These are phyloP conservation scores for Russula emetica DNA, from an alignment of 768 basidiomycete species.

Conservation along the genomic window DNA sequence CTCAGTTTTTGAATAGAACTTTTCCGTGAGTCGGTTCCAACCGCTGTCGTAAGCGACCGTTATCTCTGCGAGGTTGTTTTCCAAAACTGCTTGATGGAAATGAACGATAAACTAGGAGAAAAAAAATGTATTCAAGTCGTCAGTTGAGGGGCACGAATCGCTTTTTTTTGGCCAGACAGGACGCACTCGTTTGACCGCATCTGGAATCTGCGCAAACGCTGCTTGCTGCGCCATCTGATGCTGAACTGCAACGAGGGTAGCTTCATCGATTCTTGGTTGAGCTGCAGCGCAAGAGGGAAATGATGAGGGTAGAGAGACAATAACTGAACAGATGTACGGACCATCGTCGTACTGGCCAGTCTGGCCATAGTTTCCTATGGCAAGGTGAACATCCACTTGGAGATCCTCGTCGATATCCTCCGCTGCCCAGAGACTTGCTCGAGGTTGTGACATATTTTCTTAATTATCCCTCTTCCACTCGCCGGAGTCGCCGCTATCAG, in stretches of 20 bases:
- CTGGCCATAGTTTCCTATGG: slow-evolving; percentile 66
- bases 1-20: slow-evolving; percentile 89
- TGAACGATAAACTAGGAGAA: slow-evolving; percentile 84
- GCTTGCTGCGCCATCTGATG: slow-evolving; percentile 82
- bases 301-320: background rate
- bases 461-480: background rate
- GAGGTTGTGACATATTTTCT: slow-evolving; percentile 54
- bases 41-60: slow-evolving; percentile 93
- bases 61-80: slow-evolving; percentile 88
- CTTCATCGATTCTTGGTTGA: slow-evolving; percentile 67
- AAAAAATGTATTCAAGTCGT: background rate
- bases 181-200: slow-evolving; percentile 82
- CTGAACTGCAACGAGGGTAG: slow-evolving; percentile 66
- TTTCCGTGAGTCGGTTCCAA: slow-evolving; percentile 96
- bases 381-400: slow-evolving; percentile 62
- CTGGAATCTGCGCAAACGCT: slow-evolving; percentile 79
- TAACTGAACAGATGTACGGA: slow-evolving; percentile 29
- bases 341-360: slow-evolving; percentile 65
- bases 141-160: background rate
- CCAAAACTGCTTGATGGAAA: slow-evolving; percentile 88
- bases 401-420: slow-evolving; percentile 79
- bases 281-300: slow-evolving; percentile 27
- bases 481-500: too few species aligned
- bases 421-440: slow-evolving; percentile 68
- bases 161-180: background rate